Conservation (phyloP, 2,329 filamentous ascomycete species). For the Cryphonectria naterciae region DNA sequence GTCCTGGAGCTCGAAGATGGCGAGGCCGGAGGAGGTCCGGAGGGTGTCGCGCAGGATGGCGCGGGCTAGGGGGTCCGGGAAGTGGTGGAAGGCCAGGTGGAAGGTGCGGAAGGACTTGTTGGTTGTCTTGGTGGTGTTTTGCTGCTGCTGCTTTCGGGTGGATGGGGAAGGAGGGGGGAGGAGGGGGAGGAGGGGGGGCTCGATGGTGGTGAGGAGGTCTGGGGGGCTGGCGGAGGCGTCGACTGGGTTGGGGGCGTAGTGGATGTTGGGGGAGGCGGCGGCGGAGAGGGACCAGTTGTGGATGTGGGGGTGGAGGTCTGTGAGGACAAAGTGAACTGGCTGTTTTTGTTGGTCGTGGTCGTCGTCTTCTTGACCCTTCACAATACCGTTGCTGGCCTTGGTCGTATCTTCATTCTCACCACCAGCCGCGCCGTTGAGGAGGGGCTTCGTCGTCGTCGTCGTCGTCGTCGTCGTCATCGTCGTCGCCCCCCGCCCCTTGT, state of each 20-base stretch:
- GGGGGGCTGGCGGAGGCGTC: slow-evolving; percentile 67
- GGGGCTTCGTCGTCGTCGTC: slow-evolving; percentile 30
- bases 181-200: background rate
- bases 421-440: background rate
- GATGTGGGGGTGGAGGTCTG: slow-evolving; percentile 68
- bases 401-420: background rate
- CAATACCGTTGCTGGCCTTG: slow-evolving; percentile 4
- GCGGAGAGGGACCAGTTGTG: slow-evolving; percentile 61
- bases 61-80: slow-evolving; percentile 64
- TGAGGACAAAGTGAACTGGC: slow-evolving; percentile 63
- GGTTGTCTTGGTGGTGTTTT: background rate
- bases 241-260: slow-evolving; percentile 63
- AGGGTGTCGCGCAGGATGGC: slow-evolving; percentile 67
- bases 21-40: slow-evolving; percentile 68
- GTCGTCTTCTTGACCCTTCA: slow-evolving; percentile 28
- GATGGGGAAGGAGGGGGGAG: slow-evolving; percentile 36
- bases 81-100: slow-evolving; percentile 78
- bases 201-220: slow-evolving; percentile 44
- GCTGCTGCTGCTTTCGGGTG: slow-evolving; percentile 20
- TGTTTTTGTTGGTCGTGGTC: slow-evolving; percentile 14
- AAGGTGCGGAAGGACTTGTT: slow-evolving; percentile 62
- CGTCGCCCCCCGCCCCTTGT: slow-evolving; percentile 37
- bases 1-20: slow-evolving; percentile 76
- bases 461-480: slow-evolving; percentile 31
- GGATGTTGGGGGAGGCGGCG: slow-evolving; percentile 57